A percentile compares a stretch with the other conserved stretches of the same genome.
These are phyloP conservation scores for Knoxdaviesia proteae DNA, from an alignment of 2,329 filamentous ascomycete genomes.

Conservation along the genomic window DNA sequence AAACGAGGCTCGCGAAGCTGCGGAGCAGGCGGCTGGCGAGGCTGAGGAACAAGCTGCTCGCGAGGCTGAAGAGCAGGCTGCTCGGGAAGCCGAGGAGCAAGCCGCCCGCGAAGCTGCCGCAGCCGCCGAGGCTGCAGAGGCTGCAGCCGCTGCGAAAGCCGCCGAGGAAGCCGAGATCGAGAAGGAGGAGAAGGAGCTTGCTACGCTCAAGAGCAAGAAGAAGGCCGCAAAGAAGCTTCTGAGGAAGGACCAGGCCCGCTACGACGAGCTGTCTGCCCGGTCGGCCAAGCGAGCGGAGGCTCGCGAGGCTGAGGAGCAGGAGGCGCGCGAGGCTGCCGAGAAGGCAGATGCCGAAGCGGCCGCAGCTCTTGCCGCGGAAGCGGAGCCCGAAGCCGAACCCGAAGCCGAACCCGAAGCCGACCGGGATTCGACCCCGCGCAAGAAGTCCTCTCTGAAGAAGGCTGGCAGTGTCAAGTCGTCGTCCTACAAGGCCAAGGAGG, in stretches of 20 bases:
- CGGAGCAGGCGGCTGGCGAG: conserved; percentile 11
- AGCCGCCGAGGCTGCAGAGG: conserved; percentile 1
- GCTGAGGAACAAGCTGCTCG: conserved; percentile 11
- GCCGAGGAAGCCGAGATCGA: conserved; percentile 1
- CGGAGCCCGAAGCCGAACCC: conserved; percentile 9
- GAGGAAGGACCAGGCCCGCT: conserved; percentile 1
- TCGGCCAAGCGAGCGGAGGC: conserved; percentile 1
- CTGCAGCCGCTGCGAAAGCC: neutral
- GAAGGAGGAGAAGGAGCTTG: conserved; percentile 2
- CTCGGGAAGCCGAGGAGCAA: conserved; percentile 12
- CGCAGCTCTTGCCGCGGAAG: conserved; percentile 6
- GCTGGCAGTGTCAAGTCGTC: too few relatives aligned
- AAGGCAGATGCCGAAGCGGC: conserved; percentile 8
- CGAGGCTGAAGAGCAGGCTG: conserved; percentile 12
- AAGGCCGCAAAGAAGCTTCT: conserved; percentile 2
- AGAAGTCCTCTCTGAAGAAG: too few relatives aligned
- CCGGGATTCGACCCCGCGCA: neutral
- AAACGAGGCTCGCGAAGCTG: conserved; percentile 9
- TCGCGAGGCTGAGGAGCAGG: conserved; percentile 5
- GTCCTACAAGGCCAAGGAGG: conserved; percentile 3
- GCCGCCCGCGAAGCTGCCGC: conserved; percentile 7
- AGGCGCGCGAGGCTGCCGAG: conserved; percentile 5
- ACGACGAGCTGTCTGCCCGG: conserved; percentile 2
- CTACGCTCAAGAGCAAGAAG: conserved; percentile 1
- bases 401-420: conserved; percentile 6